A percentile compares a stretch with the other conserved stretches of the same genome.
These are phyloP conservation scores for Rhodotorula taiwanensis DNA, from an alignment of 768 basidiomycete species.

Conservation along the genomic window DNA sequence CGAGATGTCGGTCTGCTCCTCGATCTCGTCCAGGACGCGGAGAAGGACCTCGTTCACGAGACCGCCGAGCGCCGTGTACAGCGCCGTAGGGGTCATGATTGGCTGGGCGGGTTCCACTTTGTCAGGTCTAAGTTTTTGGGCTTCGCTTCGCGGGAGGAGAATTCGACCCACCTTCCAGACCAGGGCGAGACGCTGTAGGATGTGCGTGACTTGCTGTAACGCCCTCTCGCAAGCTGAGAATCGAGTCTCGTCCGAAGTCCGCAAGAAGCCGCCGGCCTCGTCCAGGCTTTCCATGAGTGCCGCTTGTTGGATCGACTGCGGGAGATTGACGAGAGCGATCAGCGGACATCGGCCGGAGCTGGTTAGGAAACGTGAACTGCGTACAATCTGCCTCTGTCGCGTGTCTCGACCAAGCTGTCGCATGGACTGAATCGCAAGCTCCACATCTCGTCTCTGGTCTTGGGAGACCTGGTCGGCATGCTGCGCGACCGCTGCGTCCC, in stretches of 20 bases:
- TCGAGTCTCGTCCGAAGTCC: conserved; percentile 36
- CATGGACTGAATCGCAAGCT: conserved; percentile 18
- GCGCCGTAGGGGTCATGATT: conserved; percentile 42
- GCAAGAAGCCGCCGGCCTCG: conserved; percentile 41
- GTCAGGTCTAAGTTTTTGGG: background rate
- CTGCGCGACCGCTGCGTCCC: conserved; percentile 5
- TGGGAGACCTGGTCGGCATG: conserved; percentile 43
- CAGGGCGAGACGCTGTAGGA: conserved; percentile 44
- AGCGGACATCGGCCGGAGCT: conserved; percentile 1
- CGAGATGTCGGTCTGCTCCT: conserved; percentile 47
- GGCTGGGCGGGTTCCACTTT: conserved; percentile 40
- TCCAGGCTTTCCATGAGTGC: conserved; percentile 42
- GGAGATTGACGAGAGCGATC: background rate
- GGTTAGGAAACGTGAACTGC: background rate
- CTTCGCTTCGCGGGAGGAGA: background rate
- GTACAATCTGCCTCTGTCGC: conserved; percentile 40
- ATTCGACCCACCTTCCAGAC: conserved; percentile 44
- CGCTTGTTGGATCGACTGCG: conserved; percentile 40
- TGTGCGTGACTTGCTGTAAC: conserved; percentile 43
- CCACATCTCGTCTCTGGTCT: conserved; percentile 41
- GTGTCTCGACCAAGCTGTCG: conserved; percentile 26
- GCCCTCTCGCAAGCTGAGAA: conserved; percentile 40
- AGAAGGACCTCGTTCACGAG: conserved; percentile 44
- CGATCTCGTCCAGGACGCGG: conserved; percentile 44
- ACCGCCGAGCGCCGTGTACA: conserved; percentile 43